Conservation (phyloP, 2,329 filamentous ascomycete species). For the Endothia cerciana region DNA sequence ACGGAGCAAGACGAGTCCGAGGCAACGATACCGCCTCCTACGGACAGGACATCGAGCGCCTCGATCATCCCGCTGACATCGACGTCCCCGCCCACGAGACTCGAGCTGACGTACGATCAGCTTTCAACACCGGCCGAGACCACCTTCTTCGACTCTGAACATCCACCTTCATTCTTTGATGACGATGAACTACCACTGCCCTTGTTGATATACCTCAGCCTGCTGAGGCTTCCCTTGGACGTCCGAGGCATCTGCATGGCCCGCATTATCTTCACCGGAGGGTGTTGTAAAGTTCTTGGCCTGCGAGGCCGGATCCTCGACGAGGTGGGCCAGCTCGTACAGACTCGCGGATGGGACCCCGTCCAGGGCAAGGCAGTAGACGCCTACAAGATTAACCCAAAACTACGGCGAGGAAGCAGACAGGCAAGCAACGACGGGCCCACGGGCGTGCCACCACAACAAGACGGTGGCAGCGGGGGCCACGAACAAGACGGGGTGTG, state of each 20-base stretch:
- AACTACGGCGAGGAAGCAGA: slow-evolving; percentile 40
- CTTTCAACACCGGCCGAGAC: slow-evolving; percentile 77
- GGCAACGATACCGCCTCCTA: slow-evolving; percentile 29
- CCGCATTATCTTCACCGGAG: slow-evolving; percentile 84
- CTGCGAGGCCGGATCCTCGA: slow-evolving; percentile 76
- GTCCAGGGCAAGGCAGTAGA: slow-evolving; percentile 72
- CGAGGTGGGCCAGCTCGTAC: slow-evolving; percentile 71
- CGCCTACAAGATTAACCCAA: slow-evolving; percentile 51
- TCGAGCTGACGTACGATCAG: slow-evolving; percentile 69
- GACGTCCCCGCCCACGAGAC: slow-evolving; percentile 52
- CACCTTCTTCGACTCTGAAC: slow-evolving; percentile 68
- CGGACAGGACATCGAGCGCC: slow-evolving; percentile 37
- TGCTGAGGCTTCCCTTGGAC: slow-evolving; percentile 79
- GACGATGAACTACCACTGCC: slow-evolving; percentile 85
- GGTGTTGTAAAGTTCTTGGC: slow-evolving; percentile 77
- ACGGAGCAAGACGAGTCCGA: slow-evolving; percentile 61
- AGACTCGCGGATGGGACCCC: slow-evolving; percentile 74
- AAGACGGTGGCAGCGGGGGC: slow-evolving; percentile 32
- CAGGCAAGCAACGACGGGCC: slow-evolving; percentile 32
- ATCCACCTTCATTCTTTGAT: slow-evolving; percentile 66
- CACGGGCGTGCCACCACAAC: slow-evolving; percentile 26
- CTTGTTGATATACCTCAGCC: slow-evolving; percentile 72
- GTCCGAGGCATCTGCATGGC: slow-evolving; percentile 85
- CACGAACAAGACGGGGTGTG: slow-evolving; percentile 41
- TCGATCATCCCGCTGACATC: slow-evolving; percentile 54